Percentiles rank a stretch among this genome's conserved stretches.
Evolutionary conservation across 176 grass and related monocot genomes (phyloP).

Genomic region (Dendrocalamus sinicus): DNA sequence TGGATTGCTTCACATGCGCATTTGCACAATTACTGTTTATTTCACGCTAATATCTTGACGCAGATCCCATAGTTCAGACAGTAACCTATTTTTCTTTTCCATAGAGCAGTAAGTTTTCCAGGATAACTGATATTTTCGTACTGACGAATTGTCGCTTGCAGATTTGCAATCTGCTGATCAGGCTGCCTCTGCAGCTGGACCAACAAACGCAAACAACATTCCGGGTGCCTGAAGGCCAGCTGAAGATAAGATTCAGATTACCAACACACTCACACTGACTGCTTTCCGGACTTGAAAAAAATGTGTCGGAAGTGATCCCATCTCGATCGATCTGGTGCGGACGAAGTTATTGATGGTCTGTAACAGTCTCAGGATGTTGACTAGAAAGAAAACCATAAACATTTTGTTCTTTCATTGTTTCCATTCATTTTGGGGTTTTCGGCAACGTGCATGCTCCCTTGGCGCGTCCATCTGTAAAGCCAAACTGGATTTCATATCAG

Average conservation of each 20-base stretch:
- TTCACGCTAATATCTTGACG: neutral
- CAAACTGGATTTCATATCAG: slow-evolving; percentile 17
- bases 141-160: slow-evolving; percentile 30
- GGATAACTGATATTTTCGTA: neutral
- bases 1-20: neutral
- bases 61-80: neutral
- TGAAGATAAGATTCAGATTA: slow-evolving; percentile 22
- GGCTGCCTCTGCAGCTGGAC: slow-evolving; percentile 16
- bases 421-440: neutral
- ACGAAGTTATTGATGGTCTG: slow-evolving; percentile 58
- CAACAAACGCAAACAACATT: neutral
- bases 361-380: slow-evolving; percentile 51
- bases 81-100: neutral
- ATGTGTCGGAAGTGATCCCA: neutral
- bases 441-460: neutral
- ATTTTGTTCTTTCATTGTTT: slow-evolving; percentile 19
- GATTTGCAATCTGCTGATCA: slow-evolving; percentile 37
- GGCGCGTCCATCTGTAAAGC: slow-evolving; percentile 27
- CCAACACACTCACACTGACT: slow-evolving; percentile 24
- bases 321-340: slow-evolving; percentile 50
- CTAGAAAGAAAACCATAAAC: slow-evolving; percentile 10
- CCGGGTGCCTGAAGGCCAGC: slow-evolving; percentile 36
- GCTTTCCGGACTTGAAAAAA: neutral
- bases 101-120: neutral
- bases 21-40: neutral